Evolutionary conservation across 495 filamentous ascomycete genomes (phyloP), one percentile per base, ranked within the genome.

Genomic region (Echria macrotheca): DNA sequence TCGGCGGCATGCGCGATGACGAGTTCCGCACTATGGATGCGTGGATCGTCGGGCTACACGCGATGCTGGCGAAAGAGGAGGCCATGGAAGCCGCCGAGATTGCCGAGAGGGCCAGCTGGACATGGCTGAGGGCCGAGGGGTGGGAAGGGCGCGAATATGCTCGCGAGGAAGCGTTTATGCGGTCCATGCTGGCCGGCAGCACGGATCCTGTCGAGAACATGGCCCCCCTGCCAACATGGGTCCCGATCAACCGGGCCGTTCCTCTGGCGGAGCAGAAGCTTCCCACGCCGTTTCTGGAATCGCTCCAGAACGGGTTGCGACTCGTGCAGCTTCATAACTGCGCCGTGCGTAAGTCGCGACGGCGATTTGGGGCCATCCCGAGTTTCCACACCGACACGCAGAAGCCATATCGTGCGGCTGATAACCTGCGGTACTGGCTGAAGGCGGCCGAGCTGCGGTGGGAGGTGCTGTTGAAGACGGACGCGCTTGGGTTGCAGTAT

Each of bases 391-490:
- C 83, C 10, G 89, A 98, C 61, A 89, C 91, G 7, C 83, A 80
- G 28, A 97, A 97, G 67, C 94, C 94, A 0, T 98, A 98, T 61
- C 85, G 93, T 44, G 80, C 82, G 45, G 89, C 91, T 0, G 94
- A 98, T 44, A 98, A 98, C 60, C 76, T 98, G 28, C 79, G 88
- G 9, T 98, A 82, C 72, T 98, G 93, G 91, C 76, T 87, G 63
- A 98, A 98, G 68, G 94, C 94, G 15, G 88, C 90, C 5, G 88
- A 97, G 68, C 76, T 97, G 42, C 80, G 93, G 19, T 98, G 91
- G 87, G 94, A 97, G 68, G 78, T 88, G 15, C 79, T 87, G 50
- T 73, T 96, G 45, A 82, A 87, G 57, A 76, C 95, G 45, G 87
- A 95, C 59, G 88, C 89, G 19, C 84, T 90, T 72, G 87, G 82